Evolutionary conservation across 345 rosid species (phyloP).

Genomic region (Lepidium didymum): DNA sequence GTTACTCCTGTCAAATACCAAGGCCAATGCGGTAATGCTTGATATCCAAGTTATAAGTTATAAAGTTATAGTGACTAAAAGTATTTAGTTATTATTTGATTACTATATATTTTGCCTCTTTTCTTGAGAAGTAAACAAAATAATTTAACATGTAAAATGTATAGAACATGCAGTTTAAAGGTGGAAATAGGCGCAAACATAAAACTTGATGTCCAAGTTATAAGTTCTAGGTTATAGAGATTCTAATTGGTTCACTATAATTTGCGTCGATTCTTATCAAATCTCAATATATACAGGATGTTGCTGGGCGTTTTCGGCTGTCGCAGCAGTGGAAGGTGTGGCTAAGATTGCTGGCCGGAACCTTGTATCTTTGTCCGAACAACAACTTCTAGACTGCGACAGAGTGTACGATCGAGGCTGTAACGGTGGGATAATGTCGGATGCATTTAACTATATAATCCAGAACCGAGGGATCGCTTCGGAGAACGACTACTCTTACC

Average conservation of each 20-base stretch:
- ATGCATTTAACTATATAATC: slow-evolving; percentile 37
- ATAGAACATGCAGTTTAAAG: not conserved
- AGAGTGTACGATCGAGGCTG: slow-evolving; percentile 27
- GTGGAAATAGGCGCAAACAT: not conserved
- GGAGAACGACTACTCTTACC: slow-evolving; percentile 42
- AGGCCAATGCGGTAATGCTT: slow-evolving; percentile 36
- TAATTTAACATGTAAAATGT: not conserved
- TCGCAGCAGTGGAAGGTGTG: slow-evolving; percentile 44
- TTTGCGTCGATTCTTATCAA: not conserved
- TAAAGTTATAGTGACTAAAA: not conserved
- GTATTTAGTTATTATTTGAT: no score
- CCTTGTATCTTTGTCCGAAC: slow-evolving; percentile 22
- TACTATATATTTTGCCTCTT: no score
- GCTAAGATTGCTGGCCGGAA: slow-evolving; percentile 14
- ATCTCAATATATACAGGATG: slow-evolving; percentile 14
- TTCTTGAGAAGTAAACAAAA: not conserved
- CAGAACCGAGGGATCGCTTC: slow-evolving; percentile 46
- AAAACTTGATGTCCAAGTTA: slow-evolving; percentile 4
- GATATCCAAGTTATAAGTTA: not conserved
- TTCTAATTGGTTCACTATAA: not conserved
- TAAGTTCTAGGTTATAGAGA: not conserved
- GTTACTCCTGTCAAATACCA: slow-evolving; percentile 39
- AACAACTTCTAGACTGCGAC: slow-evolving; percentile 28
- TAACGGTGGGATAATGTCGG: slow-evolving; percentile 56
- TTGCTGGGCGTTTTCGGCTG: slow-evolving; percentile 68